Evolutionary conservation across 2,329 filamentous ascomycete species (phyloP), one percentile per base, ranked within the genome.

Genomic region (Spiromastix sp.): DNA sequence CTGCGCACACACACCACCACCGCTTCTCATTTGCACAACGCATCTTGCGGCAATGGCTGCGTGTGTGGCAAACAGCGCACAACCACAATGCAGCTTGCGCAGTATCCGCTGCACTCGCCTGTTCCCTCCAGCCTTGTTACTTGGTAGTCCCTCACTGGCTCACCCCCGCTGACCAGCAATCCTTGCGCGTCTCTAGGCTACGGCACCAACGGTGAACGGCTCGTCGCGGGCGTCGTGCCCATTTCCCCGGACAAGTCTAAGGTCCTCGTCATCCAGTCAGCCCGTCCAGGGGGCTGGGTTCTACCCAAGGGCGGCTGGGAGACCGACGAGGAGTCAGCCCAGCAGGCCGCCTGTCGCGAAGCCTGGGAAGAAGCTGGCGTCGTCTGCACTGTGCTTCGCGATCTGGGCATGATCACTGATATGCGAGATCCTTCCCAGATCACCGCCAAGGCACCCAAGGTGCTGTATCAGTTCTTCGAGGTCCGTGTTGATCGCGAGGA

Each of bases 291-390:
- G 59, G 85, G 84, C 51, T 98, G 91, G 91, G 91, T 98, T 28
- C 71, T 98, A 40, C 91, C 91, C 41, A 98, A 98, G 60, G 91
- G 91, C 55, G 91, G 91, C 41, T 98, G 91, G 87, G 91, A 98
- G 61, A 81, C 78, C 21, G 91, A 98, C 61, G 91, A 98, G 64
- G 75, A 79, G 42, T 91, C 84, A 44, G 77, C 81, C 42, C 75
- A 89, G 57, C 84, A 91, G 38, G 91, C 91, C 37, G 77, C 77
- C 63, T 81, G 69, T 69, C 71, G 91, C 48, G 91, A 98, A 62
- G 91, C 91, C 42, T 96, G 91, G 91, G 91, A 96, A 66, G 91
- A 96, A 66, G 91, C 87, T 27, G 91, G 91, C 51, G 93, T 96
- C 52, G 71, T 82, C 50, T 83, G 89, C 60, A 80, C 75, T 40